These are phyloP conservation scores for Saprolegnia diclina DNA, from an alignment of 352 stramenopile species.

Conservation along the genomic window DNA sequence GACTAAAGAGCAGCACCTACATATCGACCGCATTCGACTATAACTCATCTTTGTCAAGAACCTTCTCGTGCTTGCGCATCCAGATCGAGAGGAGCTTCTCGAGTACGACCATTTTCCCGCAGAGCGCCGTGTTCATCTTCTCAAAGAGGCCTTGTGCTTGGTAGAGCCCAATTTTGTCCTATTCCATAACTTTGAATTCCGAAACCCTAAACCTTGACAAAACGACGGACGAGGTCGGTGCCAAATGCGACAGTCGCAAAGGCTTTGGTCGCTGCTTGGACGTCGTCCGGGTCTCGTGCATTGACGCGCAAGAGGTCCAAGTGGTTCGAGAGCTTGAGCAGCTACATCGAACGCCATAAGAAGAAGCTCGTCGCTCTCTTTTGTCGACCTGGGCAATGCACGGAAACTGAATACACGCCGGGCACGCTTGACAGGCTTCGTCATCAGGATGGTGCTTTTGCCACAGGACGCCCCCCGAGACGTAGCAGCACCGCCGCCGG, in stretches of 20 bases:
- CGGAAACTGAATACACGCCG: constrained; percentile 64
- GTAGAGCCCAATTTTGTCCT: not conserved
- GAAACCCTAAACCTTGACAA: constrained; percentile 51
- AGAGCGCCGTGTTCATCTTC: constrained; percentile 60
- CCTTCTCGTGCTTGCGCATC: constrained; percentile 53
- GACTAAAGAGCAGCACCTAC: constrained; percentile 62
- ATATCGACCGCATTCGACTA: not conserved
- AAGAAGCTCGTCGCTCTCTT: no score
- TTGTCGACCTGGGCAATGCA: constrained; percentile 47
- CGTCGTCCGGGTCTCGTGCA: constrained; percentile 39
- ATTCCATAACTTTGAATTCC: constrained; percentile 34
- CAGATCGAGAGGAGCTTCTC: constrained; percentile 62
- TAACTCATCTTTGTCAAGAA: not conserved
- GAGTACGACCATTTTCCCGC: constrained; percentile 75
- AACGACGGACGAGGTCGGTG: constrained; percentile 47
- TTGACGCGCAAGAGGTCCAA: constrained; percentile 77
- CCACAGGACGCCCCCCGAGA: constrained; percentile 47
- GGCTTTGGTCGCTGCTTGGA: constrained; percentile 48
- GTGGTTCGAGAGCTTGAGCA: constrained; percentile 76
- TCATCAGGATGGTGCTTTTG: constrained; percentile 51
- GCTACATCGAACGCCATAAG: constrained; percentile 4
- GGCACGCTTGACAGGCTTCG: constrained; percentile 48
- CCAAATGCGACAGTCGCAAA: constrained; percentile 62
- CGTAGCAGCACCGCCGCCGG: constrained; percentile 63
- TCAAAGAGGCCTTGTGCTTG: constrained; percentile 23